Evolutionary conservation across 257 asterid species (phyloP).

Genomic region (Solanum gandarillasii): DNA sequence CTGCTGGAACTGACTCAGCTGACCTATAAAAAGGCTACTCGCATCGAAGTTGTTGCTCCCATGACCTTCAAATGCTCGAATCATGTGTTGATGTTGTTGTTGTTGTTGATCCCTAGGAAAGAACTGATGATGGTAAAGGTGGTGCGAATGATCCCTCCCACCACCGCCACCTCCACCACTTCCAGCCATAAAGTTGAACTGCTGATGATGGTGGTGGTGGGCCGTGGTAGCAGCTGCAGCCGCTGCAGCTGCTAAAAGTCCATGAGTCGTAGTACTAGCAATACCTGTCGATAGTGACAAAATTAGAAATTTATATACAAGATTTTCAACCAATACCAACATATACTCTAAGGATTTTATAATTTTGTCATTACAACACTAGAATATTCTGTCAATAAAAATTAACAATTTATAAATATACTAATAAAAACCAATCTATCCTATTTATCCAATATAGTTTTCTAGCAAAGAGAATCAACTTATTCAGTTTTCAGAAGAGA

Average conservation of each 20-base stretch:
- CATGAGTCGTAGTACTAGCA: conserved; percentile 16
- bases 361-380: too few species aligned
- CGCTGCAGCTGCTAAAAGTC: conserved; percentile 22
- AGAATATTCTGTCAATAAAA: too few species aligned
- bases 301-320: not conserved
- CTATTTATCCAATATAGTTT: too few species aligned
- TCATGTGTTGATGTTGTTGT: conserved; percentile 3
- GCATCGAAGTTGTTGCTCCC: conserved; percentile 51
- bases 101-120: conserved; percentile 47
- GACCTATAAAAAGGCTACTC: conserved; percentile 55
- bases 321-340: not conserved
- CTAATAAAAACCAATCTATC: too few species aligned
- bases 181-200: conserved; percentile 18
- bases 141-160: conserved; percentile 8
- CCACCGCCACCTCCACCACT: conserved; percentile 1
- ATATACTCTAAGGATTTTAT: too few species aligned
- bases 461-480: too few species aligned
- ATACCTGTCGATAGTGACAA: not conserved
- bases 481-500: too few species aligned
- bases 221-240: conserved; percentile 15
- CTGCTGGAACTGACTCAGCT: conserved; percentile 64
- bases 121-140: conserved; percentile 18
- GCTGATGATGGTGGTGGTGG: conserved; percentile 16
- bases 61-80: conserved; percentile 26
- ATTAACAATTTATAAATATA: too few species aligned